Base-by-base conservation (phyloP, 1,284 basidiomycete genomes). In the Fomitopsis schrenkii region DNA sequence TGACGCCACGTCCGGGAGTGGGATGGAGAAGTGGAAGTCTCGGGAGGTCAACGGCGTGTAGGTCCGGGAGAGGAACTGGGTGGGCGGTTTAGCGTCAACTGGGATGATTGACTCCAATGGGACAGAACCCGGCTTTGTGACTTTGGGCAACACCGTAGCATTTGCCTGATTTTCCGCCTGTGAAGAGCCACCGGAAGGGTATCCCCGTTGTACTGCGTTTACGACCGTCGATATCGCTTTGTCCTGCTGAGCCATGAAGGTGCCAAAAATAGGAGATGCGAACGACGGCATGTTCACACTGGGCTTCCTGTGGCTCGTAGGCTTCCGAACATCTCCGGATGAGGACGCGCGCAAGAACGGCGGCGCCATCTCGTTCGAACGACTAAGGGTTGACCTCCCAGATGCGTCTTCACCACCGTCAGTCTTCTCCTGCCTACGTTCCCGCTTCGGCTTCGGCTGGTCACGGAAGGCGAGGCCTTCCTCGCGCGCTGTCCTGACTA, bases 101-200 rank as follows among this genome's bases (percentile, higher is more conserved):
- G 94, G 93, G 28, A 97, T 91, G 67, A 98, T 97, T 1, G 92
- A 91, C 62, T 95, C 91, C 9, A 99, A 80, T 48, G 97, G 94
- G 4, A 98, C 94, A 0, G 91, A 92, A 1, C 76, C 75, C 1
- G 76, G 69, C 70, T 69, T 72, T 19, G 63, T 48, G 15, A 62
- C 41, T 10, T 58, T 58, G 3, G 63, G 61, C 1, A 63, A 57
- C 5, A 56, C 42, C 10, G 60, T 41, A 22, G 28, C 50, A 26
- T 41, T 55, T 3, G 56, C 30, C 55, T 66, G 68, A 3, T 59
- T n/a, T 15, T 42, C 41, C 30, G 54, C 28, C 28, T 50, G 35
- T 2, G 59, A 61, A 5, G 70, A 67, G 19, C 76, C 60, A 48
- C 70, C 67, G 40, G 74, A 55, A 52, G 75, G 61, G 45, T 64